phyloP scores from a whole-genome alignment of 306 rosid genomes.

The Crataegus laevigata region DNA sequence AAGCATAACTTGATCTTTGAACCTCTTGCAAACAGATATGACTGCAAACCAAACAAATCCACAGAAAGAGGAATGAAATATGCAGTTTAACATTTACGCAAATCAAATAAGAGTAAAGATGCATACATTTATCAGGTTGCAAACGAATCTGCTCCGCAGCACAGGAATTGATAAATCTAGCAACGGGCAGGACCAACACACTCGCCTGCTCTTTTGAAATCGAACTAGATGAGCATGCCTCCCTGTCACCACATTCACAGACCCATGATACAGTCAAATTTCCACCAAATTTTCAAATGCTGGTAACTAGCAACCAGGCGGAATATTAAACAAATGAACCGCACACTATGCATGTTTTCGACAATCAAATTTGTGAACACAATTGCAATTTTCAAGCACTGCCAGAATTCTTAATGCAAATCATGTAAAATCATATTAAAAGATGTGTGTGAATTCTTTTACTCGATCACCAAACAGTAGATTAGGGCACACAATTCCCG shows the following conservation, averaged over 20 bases:
- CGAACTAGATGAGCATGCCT: conserved; percentile 43
- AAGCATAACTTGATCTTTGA: conserved; percentile 62
- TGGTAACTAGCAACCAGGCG: background rate
- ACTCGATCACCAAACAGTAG: background rate
- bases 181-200: conserved; percentile 30
- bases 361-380: background rate
- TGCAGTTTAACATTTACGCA: background rate
- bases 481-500: background rate
- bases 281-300: background rate
- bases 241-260: conserved; percentile 44
- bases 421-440: background rate
- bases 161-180: conserved; percentile 55
- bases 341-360: background rate
- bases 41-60: conserved; percentile 40
- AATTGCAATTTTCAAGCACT: background rate
- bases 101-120: background rate
- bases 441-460: background rate
- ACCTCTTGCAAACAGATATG: conserved; percentile 64
- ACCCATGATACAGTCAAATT: background rate
- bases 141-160: conserved; percentile 61
- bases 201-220: conserved; percentile 53
- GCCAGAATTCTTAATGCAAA: background rate
- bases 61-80: background rate
- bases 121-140: conserved; percentile 74
- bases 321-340: background rate